Evolutionary conservation across 139 green algal genomes (phyloP).

Genomic region (Auxenochlorella pyrenoidosa): DNA sequence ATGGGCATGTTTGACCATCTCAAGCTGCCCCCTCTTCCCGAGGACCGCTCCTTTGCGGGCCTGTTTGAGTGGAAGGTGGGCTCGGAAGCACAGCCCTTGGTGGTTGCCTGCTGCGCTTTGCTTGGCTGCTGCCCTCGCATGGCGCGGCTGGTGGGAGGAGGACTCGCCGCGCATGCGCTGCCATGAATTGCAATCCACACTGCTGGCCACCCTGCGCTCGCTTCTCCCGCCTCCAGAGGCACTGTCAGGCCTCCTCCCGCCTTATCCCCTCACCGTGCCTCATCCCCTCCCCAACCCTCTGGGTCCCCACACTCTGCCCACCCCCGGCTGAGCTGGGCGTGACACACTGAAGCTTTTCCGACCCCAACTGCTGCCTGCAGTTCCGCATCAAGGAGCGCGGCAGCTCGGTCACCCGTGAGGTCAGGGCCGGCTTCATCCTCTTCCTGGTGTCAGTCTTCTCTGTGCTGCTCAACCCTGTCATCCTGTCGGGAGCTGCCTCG

Average conservation of each 20-base stretch:
- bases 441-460: slow-evolving; percentile 35
- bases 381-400: slow-evolving; percentile 38
- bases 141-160: not conserved
- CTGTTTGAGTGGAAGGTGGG: slow-evolving; percentile 21
- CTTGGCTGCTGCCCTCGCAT: not conserved
- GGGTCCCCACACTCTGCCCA: no score
- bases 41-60: not conserved
- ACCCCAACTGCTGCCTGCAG: no score
- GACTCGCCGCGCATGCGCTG: no score
- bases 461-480: slow-evolving; percentile 35
- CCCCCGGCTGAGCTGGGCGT: no score
- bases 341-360: no score
- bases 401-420: not conserved
- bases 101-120: not conserved
- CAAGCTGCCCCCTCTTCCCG: not conserved
- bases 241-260: no score
- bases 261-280: no score
- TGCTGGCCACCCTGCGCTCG: no score
- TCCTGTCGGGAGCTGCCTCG: not conserved
- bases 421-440: slow-evolving; percentile 26
- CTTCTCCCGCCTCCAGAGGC: no score
- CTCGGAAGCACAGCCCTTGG: not conserved
- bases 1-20: slow-evolving; percentile 21
- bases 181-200: not conserved
- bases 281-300: no score